These are phyloP conservation scores for Gliomastix tumulicola DNA, from an alignment of 2,329 filamentous ascomycete species.

Conservation along the genomic window DNA sequence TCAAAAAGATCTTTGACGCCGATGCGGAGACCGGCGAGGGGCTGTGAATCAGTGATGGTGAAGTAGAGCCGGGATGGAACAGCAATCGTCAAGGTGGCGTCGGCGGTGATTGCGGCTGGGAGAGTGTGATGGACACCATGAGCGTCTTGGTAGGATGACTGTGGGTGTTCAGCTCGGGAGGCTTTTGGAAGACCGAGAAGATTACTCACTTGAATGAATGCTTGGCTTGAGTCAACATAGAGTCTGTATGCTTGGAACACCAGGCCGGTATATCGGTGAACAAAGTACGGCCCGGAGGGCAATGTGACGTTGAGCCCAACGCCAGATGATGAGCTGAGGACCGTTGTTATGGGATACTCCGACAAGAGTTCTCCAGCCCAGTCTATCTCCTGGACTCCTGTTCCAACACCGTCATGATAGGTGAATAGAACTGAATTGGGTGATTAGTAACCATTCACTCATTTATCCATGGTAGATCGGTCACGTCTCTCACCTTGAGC, in stretches of 20 bases:
- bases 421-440: too few relatives aligned
- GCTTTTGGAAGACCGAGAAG: slow-evolving; percentile 3
- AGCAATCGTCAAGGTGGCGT: slow-evolving; percentile 14
- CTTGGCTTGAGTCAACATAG: slow-evolving; percentile 12
- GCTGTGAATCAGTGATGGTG: slow-evolving; percentile 35
- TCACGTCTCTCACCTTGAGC: too few relatives aligned
- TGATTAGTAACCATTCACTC: too few relatives aligned
- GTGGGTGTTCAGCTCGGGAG: slow-evolving; percentile 2
- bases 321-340: too few relatives aligned
- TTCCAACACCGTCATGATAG: too few relatives aligned
- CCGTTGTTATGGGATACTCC: too few relatives aligned
- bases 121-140: background rate
- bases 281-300: slow-evolving; percentile 10
- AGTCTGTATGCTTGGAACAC: slow-evolving; percentile 10
- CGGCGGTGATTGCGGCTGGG: background rate
- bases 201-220: slow-evolving; percentile 10
- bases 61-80: slow-evolving; percentile 54
- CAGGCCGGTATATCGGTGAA: slow-evolving; percentile 2
- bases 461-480: too few relatives aligned
- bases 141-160: slow-evolving; percentile 2
- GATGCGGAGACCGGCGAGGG: slow-evolving; percentile 47
- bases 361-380: too few relatives aligned
- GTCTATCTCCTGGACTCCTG: too few relatives aligned
- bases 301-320: too few relatives aligned
- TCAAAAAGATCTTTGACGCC: slow-evolving; percentile 55